Evolutionary conservation across 1,284 basidiomycete species (phyloP).

Genomic region (Agroathelia rolfsii): DNA sequence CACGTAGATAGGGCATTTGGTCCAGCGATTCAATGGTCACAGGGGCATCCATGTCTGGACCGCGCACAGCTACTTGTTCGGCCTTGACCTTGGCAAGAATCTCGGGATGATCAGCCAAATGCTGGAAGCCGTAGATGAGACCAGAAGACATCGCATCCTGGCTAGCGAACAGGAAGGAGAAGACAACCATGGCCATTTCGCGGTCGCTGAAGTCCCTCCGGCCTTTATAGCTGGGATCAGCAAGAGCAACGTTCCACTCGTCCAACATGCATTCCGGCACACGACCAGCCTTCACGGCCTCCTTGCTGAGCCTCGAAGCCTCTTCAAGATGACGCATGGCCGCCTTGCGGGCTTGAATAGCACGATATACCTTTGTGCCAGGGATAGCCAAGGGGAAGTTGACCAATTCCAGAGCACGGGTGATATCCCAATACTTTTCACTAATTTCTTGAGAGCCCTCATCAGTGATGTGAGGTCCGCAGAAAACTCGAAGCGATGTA

Average conservation of each 20-base stretch:
- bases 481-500: slow-evolving; percentile 92
- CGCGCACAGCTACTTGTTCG: slow-evolving; percentile 83
- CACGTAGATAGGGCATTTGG: slow-evolving; percentile 87
- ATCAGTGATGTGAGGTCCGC: slow-evolving; percentile 83
- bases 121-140: slow-evolving; percentile 92
- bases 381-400: slow-evolving; percentile 97
- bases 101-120: slow-evolving; percentile 88
- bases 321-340: slow-evolving; percentile 80
- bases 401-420: slow-evolving; percentile 91
- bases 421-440: slow-evolving; percentile 95
- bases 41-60: slow-evolving; percentile 71
- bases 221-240: slow-evolving; percentile 64
- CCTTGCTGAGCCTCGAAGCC: slow-evolving; percentile 77
- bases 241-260: slow-evolving; percentile 80
- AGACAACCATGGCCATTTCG: slow-evolving; percentile 94
- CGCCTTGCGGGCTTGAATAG: slow-evolving; percentile 86
- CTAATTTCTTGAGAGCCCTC: slow-evolving; percentile 74
- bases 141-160: slow-evolving; percentile 98
- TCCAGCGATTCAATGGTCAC: slow-evolving; percentile 87
- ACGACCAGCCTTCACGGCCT: slow-evolving; percentile 72
- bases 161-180: slow-evolving; percentile 95
- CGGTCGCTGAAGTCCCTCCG: slow-evolving; percentile 84
- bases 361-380: slow-evolving; percentile 94
- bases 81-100: slow-evolving; percentile 83
- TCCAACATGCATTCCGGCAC: slow-evolving; percentile 90